Percentiles rank a stretch among this genome's conserved stretches.
Conservation (phyloP, 306 rosid genomes). For the Rosa chinensis region DNA sequence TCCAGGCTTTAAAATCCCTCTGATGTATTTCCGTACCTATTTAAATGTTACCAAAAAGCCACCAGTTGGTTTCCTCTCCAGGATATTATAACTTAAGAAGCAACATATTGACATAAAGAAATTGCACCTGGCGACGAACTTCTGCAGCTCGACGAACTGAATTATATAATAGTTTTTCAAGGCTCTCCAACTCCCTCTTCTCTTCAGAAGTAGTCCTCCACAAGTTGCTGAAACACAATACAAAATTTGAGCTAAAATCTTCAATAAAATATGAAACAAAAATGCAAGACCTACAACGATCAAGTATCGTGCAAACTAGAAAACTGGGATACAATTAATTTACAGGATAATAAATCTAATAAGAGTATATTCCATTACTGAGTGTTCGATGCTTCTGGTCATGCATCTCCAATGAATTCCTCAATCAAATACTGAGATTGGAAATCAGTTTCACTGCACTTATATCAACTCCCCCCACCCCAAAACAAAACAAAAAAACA, state of each 20-base stretch:
- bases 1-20: too few species aligned
- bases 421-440: background rate
- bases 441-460: background rate
- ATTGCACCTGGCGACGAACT: slow-evolving; percentile 93
- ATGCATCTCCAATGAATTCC: background rate
- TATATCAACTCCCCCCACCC: too few species aligned
- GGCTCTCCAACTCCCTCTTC: slow-evolving; percentile 97
- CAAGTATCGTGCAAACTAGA: too few species aligned
- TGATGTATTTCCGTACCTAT: too few species aligned
- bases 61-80: too few species aligned
- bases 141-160: slow-evolving; percentile 97
- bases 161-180: slow-evolving; percentile 81
- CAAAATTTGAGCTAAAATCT: background rate
- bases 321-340: too few species aligned
- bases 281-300: too few species aligned
- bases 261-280: background rate
- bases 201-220: slow-evolving; percentile 98
- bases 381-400: background rate
- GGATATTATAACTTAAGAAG: too few species aligned
- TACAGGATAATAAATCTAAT: too few species aligned
- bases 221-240: slow-evolving; percentile 53
- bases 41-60: too few species aligned
- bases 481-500: too few species aligned
- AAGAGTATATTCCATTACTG: too few species aligned
- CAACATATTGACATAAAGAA: slow-evolving; percentile 18